Conservation (phyloP, 352 stramenopile genomes). For the Elongisporangium anandrum region DNA sequence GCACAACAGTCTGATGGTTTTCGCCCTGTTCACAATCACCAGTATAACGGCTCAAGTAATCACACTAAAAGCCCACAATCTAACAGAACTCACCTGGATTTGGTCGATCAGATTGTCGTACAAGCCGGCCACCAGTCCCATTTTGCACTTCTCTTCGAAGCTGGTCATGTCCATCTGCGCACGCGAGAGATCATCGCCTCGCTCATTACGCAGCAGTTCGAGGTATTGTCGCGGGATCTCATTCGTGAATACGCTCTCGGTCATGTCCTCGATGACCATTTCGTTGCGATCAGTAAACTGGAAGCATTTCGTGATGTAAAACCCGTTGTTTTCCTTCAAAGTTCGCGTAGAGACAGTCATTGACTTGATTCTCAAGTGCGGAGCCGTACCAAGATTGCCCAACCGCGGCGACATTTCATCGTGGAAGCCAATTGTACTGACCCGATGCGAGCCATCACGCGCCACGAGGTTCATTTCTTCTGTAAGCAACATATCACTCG, state of each 20-base stretch:
- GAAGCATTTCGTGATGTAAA: slow-evolving; percentile 80
- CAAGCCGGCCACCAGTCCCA: slow-evolving; percentile 44
- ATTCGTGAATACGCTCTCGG: slow-evolving; percentile 76
- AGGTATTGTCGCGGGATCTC: slow-evolving; percentile 78
- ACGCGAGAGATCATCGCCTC: slow-evolving; percentile 40
- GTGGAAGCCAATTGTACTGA: slow-evolving; percentile 21
- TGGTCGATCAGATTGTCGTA: slow-evolving; percentile 87
- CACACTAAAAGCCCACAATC: neutral
- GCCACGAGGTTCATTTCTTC: slow-evolving; percentile 62
- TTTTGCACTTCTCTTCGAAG: slow-evolving; percentile 68
- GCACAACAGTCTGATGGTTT: slow-evolving; percentile 68
- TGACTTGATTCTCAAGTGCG: slow-evolving; percentile 57
- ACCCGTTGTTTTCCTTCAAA: slow-evolving; percentile 69
- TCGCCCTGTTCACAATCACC: slow-evolving; percentile 28
- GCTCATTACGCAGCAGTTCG: slow-evolving; percentile 54
- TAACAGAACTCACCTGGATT: slow-evolving; percentile 36
- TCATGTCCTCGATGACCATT: slow-evolving; percentile 82
- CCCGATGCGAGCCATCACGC: slow-evolving; percentile 47
- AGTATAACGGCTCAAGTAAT: too few relatives aligned
- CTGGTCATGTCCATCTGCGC: slow-evolving; percentile 43
- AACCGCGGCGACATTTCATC: slow-evolving; percentile 9
- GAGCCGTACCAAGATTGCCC: slow-evolving; percentile 15
- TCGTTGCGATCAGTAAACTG: slow-evolving; percentile 68
- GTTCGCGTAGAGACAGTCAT: slow-evolving; percentile 72
- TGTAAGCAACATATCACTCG: slow-evolving; percentile 43